Evolutionary conservation across 345 rosid species (phyloP).

Genomic region (Sonneratia alba): DNA sequence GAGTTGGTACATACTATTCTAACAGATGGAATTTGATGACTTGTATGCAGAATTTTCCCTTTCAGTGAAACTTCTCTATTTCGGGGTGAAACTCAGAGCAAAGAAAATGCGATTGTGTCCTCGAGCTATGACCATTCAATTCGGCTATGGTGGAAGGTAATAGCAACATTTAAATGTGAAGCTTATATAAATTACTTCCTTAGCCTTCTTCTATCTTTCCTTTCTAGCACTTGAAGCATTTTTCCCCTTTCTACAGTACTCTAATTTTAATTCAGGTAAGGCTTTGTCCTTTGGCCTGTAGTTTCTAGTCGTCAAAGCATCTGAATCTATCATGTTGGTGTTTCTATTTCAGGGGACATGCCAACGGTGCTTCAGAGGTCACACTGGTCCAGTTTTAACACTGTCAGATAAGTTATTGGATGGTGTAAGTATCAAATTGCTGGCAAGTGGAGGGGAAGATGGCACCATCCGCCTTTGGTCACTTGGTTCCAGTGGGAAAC

Average conservation of each 20-base stretch:
- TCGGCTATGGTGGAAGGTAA: constrained; percentile 77
- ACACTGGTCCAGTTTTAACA: constrained; percentile 40
- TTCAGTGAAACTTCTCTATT: constrained; percentile 29
- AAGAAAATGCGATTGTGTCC: constrained; percentile 43
- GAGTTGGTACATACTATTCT: background rate
- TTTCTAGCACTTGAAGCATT: background rate
- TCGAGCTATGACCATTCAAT: constrained; percentile 53
- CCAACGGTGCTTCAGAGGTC: constrained; percentile 52
- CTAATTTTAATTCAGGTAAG: background rate
- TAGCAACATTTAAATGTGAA: constrained; percentile 2
- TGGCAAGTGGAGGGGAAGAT: constrained; percentile 74
- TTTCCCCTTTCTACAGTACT: background rate
- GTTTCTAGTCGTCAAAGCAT: background rate
- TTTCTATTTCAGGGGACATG: constrained; percentile 36
- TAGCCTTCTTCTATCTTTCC: background rate
- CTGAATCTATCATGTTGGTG: background rate
- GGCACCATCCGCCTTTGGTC: constrained; percentile 65
- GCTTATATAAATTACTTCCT: background rate
- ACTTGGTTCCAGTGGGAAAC: constrained; percentile 43
- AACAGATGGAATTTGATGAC: constrained; percentile 7
- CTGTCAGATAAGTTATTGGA: constrained; percentile 57
- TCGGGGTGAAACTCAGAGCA: constrained; percentile 28
- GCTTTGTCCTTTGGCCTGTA: background rate
- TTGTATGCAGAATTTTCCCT: constrained; percentile 38
- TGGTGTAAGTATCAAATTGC: constrained; percentile 27